Evolutionary conservation across 768 basidiomycete genomes (phyloP).

Genomic region (Dendrothele bispora): DNA sequence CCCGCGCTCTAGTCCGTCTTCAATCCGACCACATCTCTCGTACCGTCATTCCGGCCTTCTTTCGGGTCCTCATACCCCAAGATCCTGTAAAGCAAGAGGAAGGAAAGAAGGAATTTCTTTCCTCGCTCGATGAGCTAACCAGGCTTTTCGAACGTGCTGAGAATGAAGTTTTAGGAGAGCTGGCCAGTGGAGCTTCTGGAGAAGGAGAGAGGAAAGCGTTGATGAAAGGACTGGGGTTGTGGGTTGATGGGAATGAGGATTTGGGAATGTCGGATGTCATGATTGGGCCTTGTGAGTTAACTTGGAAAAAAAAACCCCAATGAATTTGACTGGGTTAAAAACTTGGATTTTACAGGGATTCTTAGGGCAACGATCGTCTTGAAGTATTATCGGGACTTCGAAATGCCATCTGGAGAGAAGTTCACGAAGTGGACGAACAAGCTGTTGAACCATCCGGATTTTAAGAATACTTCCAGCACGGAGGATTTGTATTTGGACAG

Average conservation of each 20-base stretch:
- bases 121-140: constrained; percentile 51
- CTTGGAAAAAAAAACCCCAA: constrained; percentile 5
- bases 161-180: constrained; percentile 37
- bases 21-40: constrained; percentile 71
- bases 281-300: constrained; percentile 65
- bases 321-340: constrained; percentile 3
- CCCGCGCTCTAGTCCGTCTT: constrained; percentile 64
- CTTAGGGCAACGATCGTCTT: constrained; percentile 42
- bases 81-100: constrained; percentile 50
- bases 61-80: constrained; percentile 74
- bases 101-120: constrained; percentile 52
- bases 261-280: constrained; percentile 67
- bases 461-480: constrained; percentile 68
- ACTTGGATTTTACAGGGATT: constrained; percentile 2
- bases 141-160: constrained; percentile 58
- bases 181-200: constrained; percentile 37
- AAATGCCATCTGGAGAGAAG: constrained; percentile 46
- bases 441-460: constrained; percentile 59
- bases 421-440: constrained; percentile 54
- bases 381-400: constrained; percentile 67
- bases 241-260: constrained; percentile 51
- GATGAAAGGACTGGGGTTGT: constrained; percentile 51
- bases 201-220: constrained; percentile 39
- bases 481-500: constrained; percentile 68
- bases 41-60: constrained; percentile 66